Evolutionary conservation across 2,329 filamentous ascomycete genomes (phyloP), one percentile per base, ranked within the genome.

Genomic region (Aspergillus sp.): DNA sequence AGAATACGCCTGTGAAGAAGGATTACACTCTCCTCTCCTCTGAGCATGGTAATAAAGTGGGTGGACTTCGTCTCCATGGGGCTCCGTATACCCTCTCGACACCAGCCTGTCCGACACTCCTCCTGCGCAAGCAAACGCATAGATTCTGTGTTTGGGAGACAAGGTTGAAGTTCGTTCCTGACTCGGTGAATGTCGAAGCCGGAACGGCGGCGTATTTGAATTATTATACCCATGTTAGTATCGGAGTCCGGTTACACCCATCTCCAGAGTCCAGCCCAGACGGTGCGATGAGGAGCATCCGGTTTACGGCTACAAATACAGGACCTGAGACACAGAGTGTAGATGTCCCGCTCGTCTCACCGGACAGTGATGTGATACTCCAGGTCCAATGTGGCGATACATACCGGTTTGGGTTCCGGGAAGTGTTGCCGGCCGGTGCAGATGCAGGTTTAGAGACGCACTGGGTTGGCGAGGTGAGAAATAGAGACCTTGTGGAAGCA

Each of bases 141-240:
- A 78, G 74, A 9, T 64, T 63, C 17, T 78, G 79, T 43, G 70
- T 60, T 0, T 84, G 81, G 65, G 67, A 73, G 22, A 77, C 75
- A 0, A 73, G 68, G 2, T 64, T 85, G 12, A 71, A 75, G 0
- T 86, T 85, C 58, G 62, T 69, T 0, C 81, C 82, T 0, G 70
- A 66, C 0, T 71, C 72, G 3, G 43, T 65, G 4, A 71, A 76
- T 1, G 78, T 78, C 3, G 83, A 85, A 69, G 82, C 83, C 0
- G 83, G 83, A 0, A 71, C 79, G 0, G 79, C 80, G 0, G 65
- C 85, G 0, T 85, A 80, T 77, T 83, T 81, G 80, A 83, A 78
- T 45, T 78, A 82, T 42, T 76, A 75, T 59, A 78, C 77, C 0
- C 76, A 77, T 52, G 73, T 69, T 47, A 77, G 72, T 34, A 71